A percentile compares a stretch with the other conserved stretches of the same genome.
phyloP scores from a whole-genome alignment of 2,329 filamentous ascomycete species.

The Parafenestella ontariensis region DNA sequence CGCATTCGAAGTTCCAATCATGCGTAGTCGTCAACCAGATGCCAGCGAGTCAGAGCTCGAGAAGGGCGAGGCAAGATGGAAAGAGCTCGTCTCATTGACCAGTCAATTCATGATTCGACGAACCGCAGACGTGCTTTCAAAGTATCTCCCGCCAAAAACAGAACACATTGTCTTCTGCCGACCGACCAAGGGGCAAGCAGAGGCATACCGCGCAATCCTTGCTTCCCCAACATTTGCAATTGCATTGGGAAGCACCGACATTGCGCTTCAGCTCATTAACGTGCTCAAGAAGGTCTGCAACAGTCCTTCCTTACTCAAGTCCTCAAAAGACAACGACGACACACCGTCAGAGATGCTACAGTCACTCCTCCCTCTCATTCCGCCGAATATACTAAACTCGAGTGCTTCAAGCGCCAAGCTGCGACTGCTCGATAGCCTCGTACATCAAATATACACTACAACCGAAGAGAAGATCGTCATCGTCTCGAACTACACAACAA shows the following conservation, averaged over 20 bases:
- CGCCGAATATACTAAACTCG: slow-evolving; percentile 62
- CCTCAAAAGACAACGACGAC: slow-evolving; percentile 58
- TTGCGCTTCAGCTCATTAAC: slow-evolving; percentile 72
- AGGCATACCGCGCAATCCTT: slow-evolving; percentile 69
- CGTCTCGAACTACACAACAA: slow-evolving; percentile 79
- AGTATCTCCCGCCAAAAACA: slow-evolving; percentile 71
- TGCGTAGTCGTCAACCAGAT: slow-evolving; percentile 69
- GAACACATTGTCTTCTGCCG: slow-evolving; percentile 72
- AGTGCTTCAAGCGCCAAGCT: slow-evolving; percentile 70
- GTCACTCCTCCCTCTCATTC: slow-evolving; percentile 59
- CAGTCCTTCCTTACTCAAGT: slow-evolving; percentile 67
- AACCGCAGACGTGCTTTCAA: slow-evolving; percentile 70
- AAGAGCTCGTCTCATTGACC: slow-evolving; percentile 67
- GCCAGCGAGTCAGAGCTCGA: slow-evolving; percentile 68
- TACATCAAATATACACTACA: slow-evolving; percentile 65
- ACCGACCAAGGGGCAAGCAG: slow-evolving; percentile 66
- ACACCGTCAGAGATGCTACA: slow-evolving; percentile 55
- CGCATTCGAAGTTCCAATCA: slow-evolving; percentile 69
- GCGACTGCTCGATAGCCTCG: slow-evolving; percentile 69
- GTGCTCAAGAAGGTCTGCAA: slow-evolving; percentile 79
- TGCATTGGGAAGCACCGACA: slow-evolving; percentile 67
- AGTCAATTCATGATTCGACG: slow-evolving; percentile 70
- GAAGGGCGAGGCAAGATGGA: slow-evolving; percentile 67
- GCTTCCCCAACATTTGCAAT: slow-evolving; percentile 68
- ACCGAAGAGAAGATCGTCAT: slow-evolving; percentile 75